Percentiles rank a stretch among this genome's conserved stretches.
phyloP scores from a whole-genome alignment of 352 stramenopile genomes.

The Phytophthora pluvialis region DNA sequence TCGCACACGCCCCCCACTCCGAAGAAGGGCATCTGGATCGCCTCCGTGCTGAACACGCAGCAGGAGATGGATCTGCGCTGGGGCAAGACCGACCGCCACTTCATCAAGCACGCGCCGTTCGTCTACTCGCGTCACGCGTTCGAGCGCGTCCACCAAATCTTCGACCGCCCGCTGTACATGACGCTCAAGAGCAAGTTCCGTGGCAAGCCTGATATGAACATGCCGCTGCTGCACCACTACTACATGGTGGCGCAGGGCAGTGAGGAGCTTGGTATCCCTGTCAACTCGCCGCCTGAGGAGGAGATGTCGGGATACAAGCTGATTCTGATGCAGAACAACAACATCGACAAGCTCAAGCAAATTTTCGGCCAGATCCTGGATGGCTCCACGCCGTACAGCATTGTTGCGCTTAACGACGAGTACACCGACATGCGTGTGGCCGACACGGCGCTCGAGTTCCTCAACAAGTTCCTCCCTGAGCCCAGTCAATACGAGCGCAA shows the following conservation, averaged over 20 bases:
- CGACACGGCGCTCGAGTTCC: constrained; percentile 72
- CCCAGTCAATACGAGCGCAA: constrained; percentile 77
- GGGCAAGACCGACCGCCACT: constrained; percentile 79
- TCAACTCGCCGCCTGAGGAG: constrained; percentile 70
- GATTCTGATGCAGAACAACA: constrained; percentile 86
- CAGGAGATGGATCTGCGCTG: constrained; percentile 88
- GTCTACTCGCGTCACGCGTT: constrained; percentile 88
- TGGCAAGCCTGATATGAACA: constrained; percentile 88
- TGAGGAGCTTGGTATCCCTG: constrained; percentile 79
- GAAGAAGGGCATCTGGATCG: constrained; percentile 90
- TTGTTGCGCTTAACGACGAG: constrained; percentile 89
- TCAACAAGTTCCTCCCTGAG: constrained; percentile 72
- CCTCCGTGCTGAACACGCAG: constrained; percentile 88
- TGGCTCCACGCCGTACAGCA: constrained; percentile 68
- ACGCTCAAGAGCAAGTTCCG: constrained; percentile 90
- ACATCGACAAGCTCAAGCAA: constrained; percentile 70
- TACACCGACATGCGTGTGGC: constrained; percentile 85
- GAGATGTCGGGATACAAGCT: constrained; percentile 89
- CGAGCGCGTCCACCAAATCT: constrained; percentile 88
- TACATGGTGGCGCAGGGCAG: constrained; percentile 88
- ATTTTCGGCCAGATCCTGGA: constrained; percentile 75
- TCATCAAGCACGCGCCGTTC: constrained; percentile 91
- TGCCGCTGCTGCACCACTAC: constrained; percentile 86
- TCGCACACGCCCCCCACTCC: constrained; percentile 72
- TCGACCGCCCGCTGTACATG: constrained; percentile 80